A percentile compares a stretch with the other conserved stretches of the same genome.
Conservation (phyloP, 345 rosid genomes). For the Camelina neglecta region DNA sequence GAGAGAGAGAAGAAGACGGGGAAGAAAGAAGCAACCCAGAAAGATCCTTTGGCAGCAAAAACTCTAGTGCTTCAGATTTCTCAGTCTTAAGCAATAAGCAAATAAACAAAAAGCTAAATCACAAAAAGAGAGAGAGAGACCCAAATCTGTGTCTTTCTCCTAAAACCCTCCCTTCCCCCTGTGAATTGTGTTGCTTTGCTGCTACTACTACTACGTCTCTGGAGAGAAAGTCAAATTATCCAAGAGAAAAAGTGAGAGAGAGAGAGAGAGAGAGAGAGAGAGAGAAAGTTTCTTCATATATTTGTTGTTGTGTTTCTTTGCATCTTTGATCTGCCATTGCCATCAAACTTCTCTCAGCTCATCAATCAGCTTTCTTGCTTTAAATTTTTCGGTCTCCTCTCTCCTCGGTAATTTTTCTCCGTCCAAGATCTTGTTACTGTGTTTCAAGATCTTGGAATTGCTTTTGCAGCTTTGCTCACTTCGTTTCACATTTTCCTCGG, state of each 20-base stretch:
- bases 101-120: not conserved
- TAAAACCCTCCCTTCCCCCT: not conserved
- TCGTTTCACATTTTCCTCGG: slow-evolving; percentile 3
- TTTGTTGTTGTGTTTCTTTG: not conserved
- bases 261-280: slow-evolving; percentile 25
- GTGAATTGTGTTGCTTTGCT: not conserved
- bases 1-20: slow-evolving; percentile 6
- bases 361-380: slow-evolving; percentile 37
- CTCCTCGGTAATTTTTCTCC: slow-evolving; percentile 29
- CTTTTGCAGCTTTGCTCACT: slow-evolving; percentile 9
- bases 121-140: not conserved
- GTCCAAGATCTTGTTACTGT: slow-evolving; percentile 33
- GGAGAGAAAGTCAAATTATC: slow-evolving; percentile 23
- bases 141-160: slow-evolving; percentile 22
- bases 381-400: slow-evolving; percentile 7
- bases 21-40: slow-evolving; percentile 38
- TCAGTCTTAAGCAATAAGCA: slow-evolving; percentile 10
- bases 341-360: slow-evolving; percentile 21
- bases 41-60: slow-evolving; percentile 21
- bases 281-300: slow-evolving; percentile 24
- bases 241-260: slow-evolving; percentile 16
- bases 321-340: slow-evolving; percentile 43
- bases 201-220: slow-evolving; percentile 1
- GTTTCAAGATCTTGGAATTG: slow-evolving; percentile 19
- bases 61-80: slow-evolving; percentile 27